Evolutionary conservation across 805 yeast species (phyloP).

Genomic region (Yamadazyma akitaensis): DNA sequence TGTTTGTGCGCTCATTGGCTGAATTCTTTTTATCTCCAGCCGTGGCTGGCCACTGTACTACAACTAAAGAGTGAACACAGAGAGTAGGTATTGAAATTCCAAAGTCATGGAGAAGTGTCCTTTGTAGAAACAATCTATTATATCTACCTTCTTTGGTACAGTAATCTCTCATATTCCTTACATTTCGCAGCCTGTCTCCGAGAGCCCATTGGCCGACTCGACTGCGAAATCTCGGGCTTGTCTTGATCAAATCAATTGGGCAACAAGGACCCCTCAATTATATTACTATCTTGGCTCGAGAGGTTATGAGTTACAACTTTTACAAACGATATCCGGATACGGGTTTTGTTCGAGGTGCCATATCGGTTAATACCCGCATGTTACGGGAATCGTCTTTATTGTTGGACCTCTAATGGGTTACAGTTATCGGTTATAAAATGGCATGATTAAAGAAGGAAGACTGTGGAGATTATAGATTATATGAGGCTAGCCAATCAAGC

Average conservation of each 20-base stretch:
- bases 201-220: background rate
- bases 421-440: background rate
- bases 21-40: background rate
- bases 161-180: too few relatives aligned
- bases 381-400: background rate
- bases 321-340: background rate
- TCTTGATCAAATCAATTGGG: background rate
- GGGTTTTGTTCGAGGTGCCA: background rate
- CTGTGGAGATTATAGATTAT: background rate
- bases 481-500: background rate
- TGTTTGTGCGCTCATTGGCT: slow-evolving; percentile 2
- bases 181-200: background rate
- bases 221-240: slow-evolving; percentile 1
- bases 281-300: background rate
- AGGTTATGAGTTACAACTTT: background rate
- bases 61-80: background rate
- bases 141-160: too few relatives aligned
- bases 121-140: too few relatives aligned
- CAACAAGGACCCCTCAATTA: background rate
- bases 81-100: too few relatives aligned
- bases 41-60: background rate
- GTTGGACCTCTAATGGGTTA: background rate
- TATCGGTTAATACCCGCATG: background rate
- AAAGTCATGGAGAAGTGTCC: too few relatives aligned
- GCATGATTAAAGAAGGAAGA: background rate